Conservation (phyloP, 2,329 filamentous ascomycete species). For the Paraphaeosphaeria minitans region DNA sequence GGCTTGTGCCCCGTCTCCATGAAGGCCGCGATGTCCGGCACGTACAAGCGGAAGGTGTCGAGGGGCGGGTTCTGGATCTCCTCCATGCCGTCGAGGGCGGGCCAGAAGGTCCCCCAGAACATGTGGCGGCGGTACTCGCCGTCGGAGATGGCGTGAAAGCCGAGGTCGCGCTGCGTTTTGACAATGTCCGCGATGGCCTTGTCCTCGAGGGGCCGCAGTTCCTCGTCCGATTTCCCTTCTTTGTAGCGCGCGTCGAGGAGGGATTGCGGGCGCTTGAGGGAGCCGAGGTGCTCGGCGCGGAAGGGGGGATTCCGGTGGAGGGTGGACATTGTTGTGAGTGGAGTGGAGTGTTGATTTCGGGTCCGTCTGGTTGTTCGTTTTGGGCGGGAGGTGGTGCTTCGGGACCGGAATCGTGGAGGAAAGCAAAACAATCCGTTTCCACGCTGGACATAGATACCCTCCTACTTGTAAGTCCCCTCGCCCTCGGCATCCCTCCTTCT, state of each 20-base stretch:
- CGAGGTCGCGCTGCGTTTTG: conserved; percentile 63
- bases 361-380: background rate
- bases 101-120: conserved; percentile 62
- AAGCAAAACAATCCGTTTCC: background rate
- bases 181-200: conserved; percentile 68
- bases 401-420: background rate
- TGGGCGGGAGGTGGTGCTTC: background rate
- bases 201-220: conserved; percentile 66
- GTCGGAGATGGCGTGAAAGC: conserved; percentile 66
- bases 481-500: background rate
- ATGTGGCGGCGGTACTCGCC: conserved; percentile 65
- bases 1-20: conserved; percentile 61
- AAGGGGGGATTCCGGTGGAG: conserved; percentile 59
- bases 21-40: conserved; percentile 65
- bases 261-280: conserved; percentile 66
- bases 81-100: conserved; percentile 56
- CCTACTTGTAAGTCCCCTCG: background rate
- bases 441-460: background rate
- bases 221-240: conserved; percentile 59
- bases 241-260: conserved; percentile 63
- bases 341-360: background rate
- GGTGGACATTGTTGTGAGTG: conserved; percentile 23
- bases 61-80: conserved; percentile 55
- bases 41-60: conserved; percentile 60
- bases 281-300: conserved; percentile 73